These are phyloP conservation scores for Nothomitra cinnamomea DNA, from an alignment of 2,329 filamentous ascomycete species.

Conservation along the genomic window DNA sequence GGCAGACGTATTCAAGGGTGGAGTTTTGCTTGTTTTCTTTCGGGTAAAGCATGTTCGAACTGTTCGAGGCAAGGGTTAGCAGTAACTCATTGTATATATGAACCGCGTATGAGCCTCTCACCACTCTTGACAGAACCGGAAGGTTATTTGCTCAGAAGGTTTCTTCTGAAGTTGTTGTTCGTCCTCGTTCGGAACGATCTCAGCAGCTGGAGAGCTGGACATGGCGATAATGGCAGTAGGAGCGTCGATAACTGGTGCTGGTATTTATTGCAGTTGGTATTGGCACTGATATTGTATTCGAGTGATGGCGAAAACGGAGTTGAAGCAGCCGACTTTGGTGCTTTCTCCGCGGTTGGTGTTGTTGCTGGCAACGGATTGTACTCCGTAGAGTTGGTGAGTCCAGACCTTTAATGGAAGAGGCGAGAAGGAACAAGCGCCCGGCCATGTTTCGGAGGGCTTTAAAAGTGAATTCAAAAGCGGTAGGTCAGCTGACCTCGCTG, in stretches of 20 bases:
- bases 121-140: slow-evolving; percentile 97
- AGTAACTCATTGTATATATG: slow-evolving; percentile 6
- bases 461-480: too few species aligned
- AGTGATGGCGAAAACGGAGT: too few species aligned
- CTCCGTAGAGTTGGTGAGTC: too few species aligned
- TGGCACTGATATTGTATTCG: not conserved
- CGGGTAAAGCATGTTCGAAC: slow-evolving; percentile 93
- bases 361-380: too few species aligned
- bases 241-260: too few species aligned
- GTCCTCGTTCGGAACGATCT: not conserved
- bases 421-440: too few species aligned
- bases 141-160: slow-evolving; percentile 62
- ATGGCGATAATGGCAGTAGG: slow-evolving; percentile 8
- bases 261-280: not conserved
- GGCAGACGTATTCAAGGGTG: slow-evolving; percentile 85
- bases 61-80: slow-evolving; percentile 19
- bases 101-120: slow-evolving; percentile 20
- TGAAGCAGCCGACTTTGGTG: too few species aligned
- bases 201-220: slow-evolving; percentile 16
- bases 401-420: too few species aligned
- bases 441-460: too few species aligned
- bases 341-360: too few species aligned
- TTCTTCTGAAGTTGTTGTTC: slow-evolving; percentile 8
- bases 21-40: slow-evolving; percentile 78
- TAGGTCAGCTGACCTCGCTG: too few species aligned